Conservation (phyloP, 805 yeast species). For the Candida verbasci region DNA sequence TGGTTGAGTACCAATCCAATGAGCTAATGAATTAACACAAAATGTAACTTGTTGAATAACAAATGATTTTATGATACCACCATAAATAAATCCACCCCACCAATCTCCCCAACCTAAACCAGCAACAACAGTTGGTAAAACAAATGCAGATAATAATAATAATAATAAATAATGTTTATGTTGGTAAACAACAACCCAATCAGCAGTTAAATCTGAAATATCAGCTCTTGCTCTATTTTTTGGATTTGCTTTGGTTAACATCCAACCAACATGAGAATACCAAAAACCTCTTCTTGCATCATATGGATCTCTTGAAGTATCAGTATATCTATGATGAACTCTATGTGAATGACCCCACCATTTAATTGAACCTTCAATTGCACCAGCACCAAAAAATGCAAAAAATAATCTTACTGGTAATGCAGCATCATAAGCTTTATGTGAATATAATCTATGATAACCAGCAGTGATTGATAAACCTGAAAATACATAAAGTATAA, state of each 20-base stretch:
- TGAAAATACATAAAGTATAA: slow-evolving; percentile 51
- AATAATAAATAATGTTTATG: slow-evolving; percentile 70
- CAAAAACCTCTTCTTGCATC: slow-evolving; percentile 82
- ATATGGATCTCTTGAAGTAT: slow-evolving; percentile 78
- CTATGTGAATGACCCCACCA: slow-evolving; percentile 90
- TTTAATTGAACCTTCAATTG: slow-evolving; percentile 80
- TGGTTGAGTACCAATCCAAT: slow-evolving; percentile 83
- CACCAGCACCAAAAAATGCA: slow-evolving; percentile 78
- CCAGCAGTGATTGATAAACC: slow-evolving; percentile 84
- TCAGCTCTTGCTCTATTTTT: slow-evolving; percentile 78
- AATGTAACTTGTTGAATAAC: slow-evolving; percentile 81
- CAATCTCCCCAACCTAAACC: slow-evolving; percentile 56
- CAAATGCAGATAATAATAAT: slow-evolving; percentile 56
- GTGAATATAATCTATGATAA: slow-evolving; percentile 77
- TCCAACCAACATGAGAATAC: slow-evolving; percentile 86
- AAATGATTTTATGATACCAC: slow-evolving; percentile 66
- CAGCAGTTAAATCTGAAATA: slow-evolving; percentile 70
- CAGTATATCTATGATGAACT: slow-evolving; percentile 83
- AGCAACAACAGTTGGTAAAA: slow-evolving; percentile 58
- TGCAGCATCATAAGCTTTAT: slow-evolving; percentile 64
- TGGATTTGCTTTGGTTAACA: slow-evolving; percentile 76
- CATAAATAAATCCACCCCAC: slow-evolving; percentile 75
- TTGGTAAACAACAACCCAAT: slow-evolving; percentile 76
- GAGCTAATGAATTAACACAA: slow-evolving; percentile 83
- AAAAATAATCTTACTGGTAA: slow-evolving; percentile 58